phyloP scores from a whole-genome alignment of 176 grass and related monocot species.

The Hyparrhenia diplandra region DNA sequence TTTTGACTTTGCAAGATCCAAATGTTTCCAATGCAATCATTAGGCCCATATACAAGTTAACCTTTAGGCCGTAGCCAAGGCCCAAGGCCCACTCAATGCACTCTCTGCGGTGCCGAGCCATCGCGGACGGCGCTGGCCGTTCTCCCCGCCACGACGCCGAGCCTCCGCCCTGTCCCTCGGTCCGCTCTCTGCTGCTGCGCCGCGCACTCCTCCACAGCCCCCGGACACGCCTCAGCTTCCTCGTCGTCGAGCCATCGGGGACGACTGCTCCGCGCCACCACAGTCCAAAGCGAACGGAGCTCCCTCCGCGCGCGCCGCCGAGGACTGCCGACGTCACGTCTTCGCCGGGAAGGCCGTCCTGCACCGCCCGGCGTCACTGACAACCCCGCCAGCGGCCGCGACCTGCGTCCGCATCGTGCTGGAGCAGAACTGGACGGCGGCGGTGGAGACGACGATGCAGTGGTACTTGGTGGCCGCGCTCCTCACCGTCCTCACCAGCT shows the following conservation, averaged over 20 bases:
- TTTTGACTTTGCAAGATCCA: too few relatives aligned
- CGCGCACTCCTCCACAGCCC: background rate
- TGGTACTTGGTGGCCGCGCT: conserved; percentile 80
- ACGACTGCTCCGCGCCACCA: background rate
- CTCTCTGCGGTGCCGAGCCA: too few relatives aligned
- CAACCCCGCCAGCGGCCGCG: background rate
- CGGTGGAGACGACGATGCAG: conserved; percentile 43
- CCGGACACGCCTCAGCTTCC: background rate
- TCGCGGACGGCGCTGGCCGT: too few relatives aligned
- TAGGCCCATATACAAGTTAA: too few relatives aligned
- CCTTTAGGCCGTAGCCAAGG: too few relatives aligned
- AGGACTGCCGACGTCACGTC: background rate
- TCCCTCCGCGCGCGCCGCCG: background rate
- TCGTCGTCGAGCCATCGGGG: background rate
- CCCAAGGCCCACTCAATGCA: too few relatives aligned
- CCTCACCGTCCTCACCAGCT: conserved; percentile 94
- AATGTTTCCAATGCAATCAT: too few relatives aligned
- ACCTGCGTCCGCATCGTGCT: background rate
- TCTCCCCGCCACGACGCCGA: background rate
- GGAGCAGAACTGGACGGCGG: background rate
- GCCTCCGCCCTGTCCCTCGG: too few relatives aligned
- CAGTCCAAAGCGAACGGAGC: background rate
- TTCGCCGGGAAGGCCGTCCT: background rate
- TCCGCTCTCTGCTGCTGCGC: background rate
- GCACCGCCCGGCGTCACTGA: background rate